phyloP scores from a whole-genome alignment of 352 stramenopile species.

The Globisporangium heterothallicum region DNA sequence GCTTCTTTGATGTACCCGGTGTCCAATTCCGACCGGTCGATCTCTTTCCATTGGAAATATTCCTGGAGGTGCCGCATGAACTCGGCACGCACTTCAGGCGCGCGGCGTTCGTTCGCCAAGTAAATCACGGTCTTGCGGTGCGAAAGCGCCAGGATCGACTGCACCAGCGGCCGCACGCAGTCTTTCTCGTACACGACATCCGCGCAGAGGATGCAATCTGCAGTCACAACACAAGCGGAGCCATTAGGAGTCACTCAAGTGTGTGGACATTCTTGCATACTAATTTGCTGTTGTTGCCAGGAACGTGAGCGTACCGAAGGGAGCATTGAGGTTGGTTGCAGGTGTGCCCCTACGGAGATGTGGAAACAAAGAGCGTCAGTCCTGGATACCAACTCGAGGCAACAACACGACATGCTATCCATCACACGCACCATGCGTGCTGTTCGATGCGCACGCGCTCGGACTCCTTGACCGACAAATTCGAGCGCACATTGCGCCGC shows the following conservation, averaged over 20 bases:
- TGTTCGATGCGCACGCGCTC: slow-evolving; percentile 55
- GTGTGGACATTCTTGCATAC: background rate
- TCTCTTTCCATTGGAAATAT: slow-evolving; percentile 77
- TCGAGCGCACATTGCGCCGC: slow-evolving; percentile 56
- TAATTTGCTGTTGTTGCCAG: background rate
- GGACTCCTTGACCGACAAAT: slow-evolving; percentile 52
- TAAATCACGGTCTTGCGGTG: slow-evolving; percentile 78
- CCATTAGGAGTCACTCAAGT: no score
- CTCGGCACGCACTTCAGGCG: slow-evolving; percentile 51
- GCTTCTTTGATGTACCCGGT: slow-evolving; percentile 62
- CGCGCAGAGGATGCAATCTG: slow-evolving; percentile 73
- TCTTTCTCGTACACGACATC: slow-evolving; percentile 82
- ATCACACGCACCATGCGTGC: slow-evolving; percentile 34
- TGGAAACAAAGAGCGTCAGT: background rate
- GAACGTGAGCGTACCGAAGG: slow-evolving; percentile 36
- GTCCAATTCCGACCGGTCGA: slow-evolving; percentile 54
- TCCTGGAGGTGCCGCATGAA: slow-evolving; percentile 56
- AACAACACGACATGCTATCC: background rate
- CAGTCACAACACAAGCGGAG: background rate
- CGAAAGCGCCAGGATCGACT: slow-evolving; percentile 71
- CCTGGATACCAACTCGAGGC: background rate
- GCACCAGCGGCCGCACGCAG: slow-evolving; percentile 65
- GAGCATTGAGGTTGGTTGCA: slow-evolving; percentile 38
- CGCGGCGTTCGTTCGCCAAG: slow-evolving; percentile 69
- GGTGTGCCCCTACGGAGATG: slow-evolving; percentile 55